Percentiles rank a stretch among this genome's conserved stretches.
Conservation (phyloP, 2,329 filamentous ascomycete genomes). For the Penicillium sp. region DNA sequence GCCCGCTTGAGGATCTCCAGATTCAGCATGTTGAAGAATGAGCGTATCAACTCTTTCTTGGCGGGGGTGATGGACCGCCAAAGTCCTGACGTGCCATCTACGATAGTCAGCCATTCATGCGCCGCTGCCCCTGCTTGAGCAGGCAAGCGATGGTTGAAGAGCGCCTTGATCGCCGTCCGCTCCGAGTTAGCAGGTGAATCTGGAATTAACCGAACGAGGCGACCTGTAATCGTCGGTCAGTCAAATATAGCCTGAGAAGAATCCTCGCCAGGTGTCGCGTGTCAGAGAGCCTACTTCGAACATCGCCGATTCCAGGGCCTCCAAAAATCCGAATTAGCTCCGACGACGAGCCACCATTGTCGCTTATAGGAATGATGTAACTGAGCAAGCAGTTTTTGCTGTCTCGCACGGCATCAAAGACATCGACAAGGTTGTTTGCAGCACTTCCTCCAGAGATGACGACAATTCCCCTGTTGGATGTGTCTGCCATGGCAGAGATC, state of each 20-base stretch:
- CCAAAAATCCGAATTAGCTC: slow-evolving; percentile 94
- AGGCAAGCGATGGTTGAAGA: slow-evolving; percentile 87
- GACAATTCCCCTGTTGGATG: slow-evolving; percentile 61
- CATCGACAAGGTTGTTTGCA: slow-evolving; percentile 91
- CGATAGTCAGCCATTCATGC: slow-evolving; percentile 82
- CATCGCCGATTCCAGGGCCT: slow-evolving; percentile 81
- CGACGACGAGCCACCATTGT: slow-evolving; percentile 92
- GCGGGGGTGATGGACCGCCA: slow-evolving; percentile 72
- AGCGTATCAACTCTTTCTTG: slow-evolving; percentile 75
- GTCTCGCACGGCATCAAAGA: slow-evolving; percentile 69
- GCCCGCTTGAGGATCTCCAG: slow-evolving; percentile 77
- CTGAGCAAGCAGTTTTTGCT: slow-evolving; percentile 69
- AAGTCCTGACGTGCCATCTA: slow-evolving; percentile 76
- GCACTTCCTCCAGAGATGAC: slow-evolving; percentile 92
- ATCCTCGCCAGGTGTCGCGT: background rate
- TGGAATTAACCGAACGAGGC: slow-evolving; percentile 88
- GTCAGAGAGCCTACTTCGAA: slow-evolving; percentile 60
- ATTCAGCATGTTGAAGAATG: slow-evolving; percentile 74
- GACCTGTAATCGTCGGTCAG: slow-evolving; percentile 55
- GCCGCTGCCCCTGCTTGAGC: slow-evolving; percentile 62
- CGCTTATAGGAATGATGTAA: slow-evolving; percentile 92
- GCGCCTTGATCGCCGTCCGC: slow-evolving; percentile 70
- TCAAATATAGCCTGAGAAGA: background rate
- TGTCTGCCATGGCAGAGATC: slow-evolving; percentile 7
- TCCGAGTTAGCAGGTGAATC: slow-evolving; percentile 61